Base-by-base conservation (phyloP, 108 stramenopile species). In the Heterococcus sp. region DNA sequence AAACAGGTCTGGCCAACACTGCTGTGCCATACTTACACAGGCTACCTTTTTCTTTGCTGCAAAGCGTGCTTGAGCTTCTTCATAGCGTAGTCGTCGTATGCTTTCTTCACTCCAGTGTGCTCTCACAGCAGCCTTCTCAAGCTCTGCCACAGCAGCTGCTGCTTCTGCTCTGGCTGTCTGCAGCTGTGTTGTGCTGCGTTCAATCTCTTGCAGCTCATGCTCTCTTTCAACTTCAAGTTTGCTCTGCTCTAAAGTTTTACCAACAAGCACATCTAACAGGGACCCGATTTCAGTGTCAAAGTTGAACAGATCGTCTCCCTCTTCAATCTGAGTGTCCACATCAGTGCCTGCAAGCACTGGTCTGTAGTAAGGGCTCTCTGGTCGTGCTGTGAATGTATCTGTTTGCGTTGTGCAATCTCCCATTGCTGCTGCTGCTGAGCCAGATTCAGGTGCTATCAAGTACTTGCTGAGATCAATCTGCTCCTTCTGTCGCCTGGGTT, bases 191-290 rank as follows among this genome's bases (percentile, higher is more conserved):
- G 46, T 58, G 46, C 14, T 21, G 14, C 21, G 46, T 21, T 8
- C 46, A 58, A 58, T 58, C 46, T 58, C 14, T 21, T 58, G 46
- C 8, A 88, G 63, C 37, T 88, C 85, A 31, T 35, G 77, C 36
- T 83, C 82, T 31, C 67, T 32, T 29, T 72, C 32, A 0, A 88
- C 74, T 28, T 88, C 88, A n/a, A 84, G 39, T 36, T 85, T 28
- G 32, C 74, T 83, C 69, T 88, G 88, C 78, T 88, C 88, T 29
- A 88, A 73, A 14, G 85, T 88, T 46, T 88, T 88, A 46, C 63
- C 30, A 2, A 86, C 76, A 46, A 88, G 63, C 38, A 88, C 79
- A 30, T 80, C 65, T 65, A 88, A 32, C 0, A 88, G 65, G 27
- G 88, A 86, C 63, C 31, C 82, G 11, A 83, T 74, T 46, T 88